A percentile compares a stretch with the other conserved stretches of the same genome.
Conservation (phyloP, 108 stramenopile species). For the Nitzschia sp. region DNA sequence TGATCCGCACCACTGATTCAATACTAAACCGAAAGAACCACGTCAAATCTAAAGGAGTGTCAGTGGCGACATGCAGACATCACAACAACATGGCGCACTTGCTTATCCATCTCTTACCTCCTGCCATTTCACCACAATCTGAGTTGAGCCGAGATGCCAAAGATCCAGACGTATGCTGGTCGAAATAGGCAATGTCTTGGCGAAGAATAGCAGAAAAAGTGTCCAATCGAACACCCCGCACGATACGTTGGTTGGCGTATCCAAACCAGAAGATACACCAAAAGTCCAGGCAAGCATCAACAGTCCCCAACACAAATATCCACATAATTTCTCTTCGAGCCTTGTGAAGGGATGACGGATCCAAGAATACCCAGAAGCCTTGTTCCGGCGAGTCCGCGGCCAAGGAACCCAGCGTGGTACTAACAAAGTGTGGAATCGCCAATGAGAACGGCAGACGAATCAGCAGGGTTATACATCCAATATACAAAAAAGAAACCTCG, state of each 20-base stretch:
- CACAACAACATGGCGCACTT: not conserved
- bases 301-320: slow-evolving; percentile 75
- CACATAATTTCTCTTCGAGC: slow-evolving; percentile 72
- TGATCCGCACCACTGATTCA: slow-evolving; percentile 82
- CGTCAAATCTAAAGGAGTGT: slow-evolving; percentile 60
- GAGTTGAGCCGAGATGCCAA: slow-evolving; percentile 79
- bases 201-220: slow-evolving; percentile 66
- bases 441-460: slow-evolving; percentile 84
- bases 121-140: slow-evolving; percentile 88
- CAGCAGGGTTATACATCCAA: slow-evolving; percentile 79
- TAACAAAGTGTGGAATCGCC: slow-evolving; percentile 84
- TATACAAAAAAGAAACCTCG: slow-evolving; percentile 70
- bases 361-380: too few relatives aligned
- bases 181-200: slow-evolving; percentile 84
- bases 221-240: slow-evolving; percentile 70
- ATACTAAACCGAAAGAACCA: slow-evolving; percentile 90
- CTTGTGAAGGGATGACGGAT: too few relatives aligned
- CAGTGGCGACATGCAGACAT: not conserved
- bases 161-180: slow-evolving; percentile 68
- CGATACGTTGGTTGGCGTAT: slow-evolving; percentile 81
- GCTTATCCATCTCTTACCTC: slow-evolving; percentile 36
- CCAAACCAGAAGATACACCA: slow-evolving; percentile 91
- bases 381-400: slow-evolving; percentile 53
- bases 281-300: slow-evolving; percentile 81
- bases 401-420: slow-evolving; percentile 72